Evolutionary conservation across 164 flowering plant species (phyloP).

Genomic region (Magnolia changhungtana): DNA sequence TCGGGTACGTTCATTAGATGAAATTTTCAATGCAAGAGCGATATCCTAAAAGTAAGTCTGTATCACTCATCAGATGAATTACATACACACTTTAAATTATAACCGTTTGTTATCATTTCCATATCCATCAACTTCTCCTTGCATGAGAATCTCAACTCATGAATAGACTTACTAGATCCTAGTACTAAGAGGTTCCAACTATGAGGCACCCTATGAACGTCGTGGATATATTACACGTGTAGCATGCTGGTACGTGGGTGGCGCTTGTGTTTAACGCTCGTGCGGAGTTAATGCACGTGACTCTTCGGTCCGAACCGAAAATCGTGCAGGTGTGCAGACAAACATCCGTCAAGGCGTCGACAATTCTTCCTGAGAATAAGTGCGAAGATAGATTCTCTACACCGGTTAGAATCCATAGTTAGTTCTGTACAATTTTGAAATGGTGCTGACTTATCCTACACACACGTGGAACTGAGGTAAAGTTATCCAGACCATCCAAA

Average conservation of each 20-base stretch:
- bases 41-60: too few relatives aligned
- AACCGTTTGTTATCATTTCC: too few relatives aligned
- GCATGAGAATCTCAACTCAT: too few relatives aligned
- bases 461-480: background rate
- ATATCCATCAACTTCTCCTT: too few relatives aligned
- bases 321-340: background rate
- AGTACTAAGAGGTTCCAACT: too few relatives aligned
- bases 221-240: background rate
- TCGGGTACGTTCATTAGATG: too few relatives aligned
- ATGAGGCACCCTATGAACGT: too few relatives aligned
- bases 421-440: background rate
- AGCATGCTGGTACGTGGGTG: background rate
- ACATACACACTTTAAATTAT: too few relatives aligned
- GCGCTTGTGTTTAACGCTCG: background rate
- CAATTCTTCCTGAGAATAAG: conserved; percentile 1
- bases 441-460: background rate
- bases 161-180: too few relatives aligned
- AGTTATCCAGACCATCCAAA: background rate
- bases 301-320: background rate
- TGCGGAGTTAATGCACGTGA: background rate
- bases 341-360: background rate
- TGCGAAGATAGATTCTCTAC: background rate
- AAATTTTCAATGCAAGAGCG: too few relatives aligned
- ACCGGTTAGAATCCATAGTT: background rate
- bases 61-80: too few relatives aligned